Percentiles rank a stretch among this genome's conserved stretches.
phyloP scores from a whole-genome alignment of 257 asterid genomes.

The Cordia subcordata region DNA sequence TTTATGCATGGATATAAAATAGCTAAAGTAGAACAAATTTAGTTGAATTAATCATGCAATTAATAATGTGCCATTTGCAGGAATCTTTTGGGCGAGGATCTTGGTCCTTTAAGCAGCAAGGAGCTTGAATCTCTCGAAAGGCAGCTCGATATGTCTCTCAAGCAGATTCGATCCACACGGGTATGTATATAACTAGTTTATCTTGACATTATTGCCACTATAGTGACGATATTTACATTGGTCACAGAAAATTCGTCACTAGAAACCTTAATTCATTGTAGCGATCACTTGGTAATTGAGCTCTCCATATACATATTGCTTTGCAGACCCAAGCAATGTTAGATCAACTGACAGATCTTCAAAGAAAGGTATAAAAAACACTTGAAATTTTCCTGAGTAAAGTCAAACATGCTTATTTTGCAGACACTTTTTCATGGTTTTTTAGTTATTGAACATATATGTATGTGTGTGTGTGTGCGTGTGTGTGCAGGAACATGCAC shows the following conservation, averaged over 20 bases:
- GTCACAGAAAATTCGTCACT: too few species aligned
- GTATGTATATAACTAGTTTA: slow-evolving; percentile 23
- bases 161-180: slow-evolving; percentile 94
- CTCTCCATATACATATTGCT: not conserved
- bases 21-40: too few species aligned
- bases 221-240: too few species aligned
- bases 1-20: too few species aligned
- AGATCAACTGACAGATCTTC: slow-evolving; percentile 90
- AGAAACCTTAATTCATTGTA: too few species aligned
- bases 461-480: too few species aligned
- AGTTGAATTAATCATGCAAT: too few species aligned
- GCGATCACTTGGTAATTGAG: not conserved
- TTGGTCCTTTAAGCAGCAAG: slow-evolving; percentile 90
- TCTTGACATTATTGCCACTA: not conserved
- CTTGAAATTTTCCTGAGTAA: not conserved
- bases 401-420: not conserved
- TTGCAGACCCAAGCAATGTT: slow-evolving; percentile 92
- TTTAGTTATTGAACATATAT: slow-evolving; percentile 1
- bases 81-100: slow-evolving; percentile 97
- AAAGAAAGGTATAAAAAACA: slow-evolving; percentile 53
- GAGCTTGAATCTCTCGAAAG: slow-evolving; percentile 94
- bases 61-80: slow-evolving; percentile 33
- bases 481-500: slow-evolving; percentile 83
- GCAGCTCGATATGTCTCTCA: slow-evolving; percentile 90
- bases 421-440: not conserved